Base-by-base conservation (phyloP, 148 eudicot species). In the Fagopyrum tataricum region DNA sequence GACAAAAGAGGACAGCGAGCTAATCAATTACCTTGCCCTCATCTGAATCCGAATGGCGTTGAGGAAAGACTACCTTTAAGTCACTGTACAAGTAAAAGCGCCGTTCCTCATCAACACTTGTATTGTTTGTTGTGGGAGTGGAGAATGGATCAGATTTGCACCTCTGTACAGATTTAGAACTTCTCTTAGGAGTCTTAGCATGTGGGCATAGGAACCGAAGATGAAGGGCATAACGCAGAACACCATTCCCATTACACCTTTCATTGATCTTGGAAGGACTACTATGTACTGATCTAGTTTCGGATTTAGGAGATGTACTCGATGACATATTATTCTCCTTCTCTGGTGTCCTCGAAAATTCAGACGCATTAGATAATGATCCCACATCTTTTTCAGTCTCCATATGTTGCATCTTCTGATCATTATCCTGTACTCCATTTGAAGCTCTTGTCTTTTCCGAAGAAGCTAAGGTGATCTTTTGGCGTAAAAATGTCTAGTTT, bases 181-280 rank as follows among this genome's bases (percentile, higher is more conserved):
- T 13, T 77, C 79, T 90, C 77, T 85, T 92, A 1, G 74, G 74
- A 44, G 78, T 90, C 77, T 85, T 92, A 1, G 74, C 74, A 44
- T 76, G 76, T 53, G 93, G 89, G 84, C 96, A 92, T 73, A 86
- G 66, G 78, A 92, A 90, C 68, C 97, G 91, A 64, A 92, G 88
- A 73, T 92, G 97, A 81, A 92, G 92, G 67, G 92, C 96, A 84
- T 92, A 92, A 71, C 97, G 96, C 11, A 92, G 77, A 75, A 77
- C 83, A 47, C 97, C 91, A 68, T 73, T 78, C 52, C 72, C 72
- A n/a, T 18, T 70, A 46, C 51, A 21, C 43, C 52, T 43, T 42
- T 43, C 49, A 8, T 70, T 70, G 52, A 43, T 43, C 52, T 70
- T 70, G 43, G 72, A 70, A 43, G 72, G 72, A 70, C 52, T 70